Evolutionary conservation across 2,329 filamentous ascomycete species (phyloP), one percentile per base, ranked within the genome.

Genomic region (Diplodia scrobiculata): DNA sequence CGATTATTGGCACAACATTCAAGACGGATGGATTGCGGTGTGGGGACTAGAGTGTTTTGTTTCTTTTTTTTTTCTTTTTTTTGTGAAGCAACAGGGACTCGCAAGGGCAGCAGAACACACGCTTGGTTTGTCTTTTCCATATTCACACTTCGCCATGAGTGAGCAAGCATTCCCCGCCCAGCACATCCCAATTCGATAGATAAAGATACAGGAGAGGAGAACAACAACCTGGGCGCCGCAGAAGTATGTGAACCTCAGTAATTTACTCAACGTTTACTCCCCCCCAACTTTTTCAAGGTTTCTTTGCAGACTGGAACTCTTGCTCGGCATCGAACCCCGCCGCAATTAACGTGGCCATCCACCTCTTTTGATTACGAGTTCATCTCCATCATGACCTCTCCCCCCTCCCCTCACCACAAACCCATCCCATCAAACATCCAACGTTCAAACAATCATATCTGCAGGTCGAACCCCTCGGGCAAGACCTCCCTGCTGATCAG

Each of bases 401-500:
- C 9, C 10, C 6, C 10, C 32, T 2, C 34, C 3, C 34, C 10
- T 11, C 34, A 13, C 13, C 21, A 3, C 21, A 3, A 27, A 2
- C 48, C 48, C 48, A 9, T n/a, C 2, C 41, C 5, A 6, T 47
- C 19, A 29, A 29, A 51, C 51, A 27, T 17, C 17, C 6, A 41
- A 17, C 29, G 11, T 25, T 62, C 32, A 36, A 14, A 19, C 32
- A 7, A 36, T 55, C 17, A 13, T 2, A 21, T 19, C 50, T 29
- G 6, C 10, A 36, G 11, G 36, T n/a, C 7, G 36, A 38, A 34
- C 55, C 11, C 32, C 3, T 45, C 38, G 4, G 25, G 25, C 0
- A 63, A 14, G 25, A 25, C 36, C 45, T 52, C 62, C 58, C 66
- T 75, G 29, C 70, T 66, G 36, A 82, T 65, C 68, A 82, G 68